Percentiles rank a stretch among this genome's conserved stretches.
Conservation (phyloP, 2,329 filamentous ascomycete genomes). For the Alternaria atra region DNA sequence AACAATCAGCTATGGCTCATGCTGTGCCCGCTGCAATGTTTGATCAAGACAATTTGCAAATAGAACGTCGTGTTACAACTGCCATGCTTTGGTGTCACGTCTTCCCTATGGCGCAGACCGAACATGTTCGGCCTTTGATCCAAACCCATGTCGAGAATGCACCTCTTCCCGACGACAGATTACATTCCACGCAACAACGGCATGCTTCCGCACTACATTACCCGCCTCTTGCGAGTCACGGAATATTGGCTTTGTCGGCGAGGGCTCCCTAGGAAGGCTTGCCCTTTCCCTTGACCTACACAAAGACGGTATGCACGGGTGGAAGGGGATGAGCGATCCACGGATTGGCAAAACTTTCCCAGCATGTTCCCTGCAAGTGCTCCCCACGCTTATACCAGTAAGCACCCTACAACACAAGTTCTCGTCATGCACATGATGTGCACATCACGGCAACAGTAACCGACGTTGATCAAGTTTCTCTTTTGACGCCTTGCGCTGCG, state of each 20-base stretch:
- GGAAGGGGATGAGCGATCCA: slow-evolving; percentile 25
- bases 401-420: slow-evolving; percentile 11
- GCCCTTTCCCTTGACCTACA: slow-evolving; percentile 18
- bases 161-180: slow-evolving; percentile 22
- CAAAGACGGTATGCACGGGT: slow-evolving; percentile 34
- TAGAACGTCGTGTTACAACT: slow-evolving; percentile 1
- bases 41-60: slow-evolving; percentile 20
- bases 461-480: slow-evolving; percentile 23
- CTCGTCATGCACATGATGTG: slow-evolving; percentile 23
- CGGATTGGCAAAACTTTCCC: slow-evolving; percentile 20
- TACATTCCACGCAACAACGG: slow-evolving; percentile 20
- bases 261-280: slow-evolving; percentile 26
- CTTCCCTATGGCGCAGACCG: slow-evolving; percentile 16
- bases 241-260: slow-evolving; percentile 20
- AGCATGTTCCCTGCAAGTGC: slow-evolving; percentile 31
- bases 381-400: slow-evolving; percentile 11
- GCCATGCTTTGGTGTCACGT: slow-evolving; percentile 18
- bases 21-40: slow-evolving; percentile 37
- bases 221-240: slow-evolving; percentile 22
- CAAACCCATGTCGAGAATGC: slow-evolving; percentile 20
- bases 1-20: slow-evolving; percentile 48
- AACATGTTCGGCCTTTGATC: slow-evolving; percentile 23
- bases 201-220: slow-evolving; percentile 12
- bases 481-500: slow-evolving; percentile 25
- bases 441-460: slow-evolving; percentile 42